These are phyloP conservation scores for Jackrogersella minutella DNA, from an alignment of 495 filamentous ascomycete species.

Conservation along the genomic window DNA sequence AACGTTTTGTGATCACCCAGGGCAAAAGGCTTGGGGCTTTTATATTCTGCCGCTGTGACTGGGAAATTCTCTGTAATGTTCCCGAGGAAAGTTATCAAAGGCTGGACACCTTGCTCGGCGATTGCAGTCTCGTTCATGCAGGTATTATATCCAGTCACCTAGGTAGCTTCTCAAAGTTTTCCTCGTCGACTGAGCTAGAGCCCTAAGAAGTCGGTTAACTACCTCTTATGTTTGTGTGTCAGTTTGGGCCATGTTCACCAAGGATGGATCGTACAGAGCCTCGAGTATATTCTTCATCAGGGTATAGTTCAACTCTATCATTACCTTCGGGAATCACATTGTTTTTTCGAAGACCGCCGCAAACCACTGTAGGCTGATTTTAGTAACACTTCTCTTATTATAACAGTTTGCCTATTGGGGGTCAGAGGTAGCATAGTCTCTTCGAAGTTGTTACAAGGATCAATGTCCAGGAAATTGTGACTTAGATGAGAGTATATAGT, in stretches of 20 bases:
- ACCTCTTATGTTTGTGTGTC: slow-evolving; percentile 45
- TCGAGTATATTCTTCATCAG: slow-evolving; percentile 69
- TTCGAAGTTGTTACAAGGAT: slow-evolving; percentile 74
- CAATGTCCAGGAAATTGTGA: slow-evolving; percentile 64
- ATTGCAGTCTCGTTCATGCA: slow-evolving; percentile 67
- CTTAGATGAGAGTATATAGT: slow-evolving; percentile 67
- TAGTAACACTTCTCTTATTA: neutral
- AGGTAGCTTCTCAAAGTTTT: slow-evolving; percentile 75
- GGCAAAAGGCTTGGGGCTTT: slow-evolving; percentile 3
- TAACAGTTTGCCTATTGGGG: neutral
- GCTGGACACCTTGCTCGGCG: slow-evolving; percentile 58
- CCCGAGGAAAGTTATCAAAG: slow-evolving; percentile 56
- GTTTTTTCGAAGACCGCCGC: slow-evolving; percentile 67
- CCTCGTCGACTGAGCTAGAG: slow-evolving; percentile 50
- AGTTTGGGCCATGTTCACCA: slow-evolving; percentile 11
- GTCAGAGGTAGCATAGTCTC: slow-evolving; percentile 24
- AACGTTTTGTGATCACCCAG: slow-evolving; percentile 9
- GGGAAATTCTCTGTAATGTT: slow-evolving; percentile 27
- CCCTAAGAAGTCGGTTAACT: slow-evolving; percentile 24
- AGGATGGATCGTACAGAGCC: slow-evolving; percentile 53
- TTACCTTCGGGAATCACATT: slow-evolving; percentile 72
- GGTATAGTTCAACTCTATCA: slow-evolving; percentile 62
- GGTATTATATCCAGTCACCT: slow-evolving; percentile 64
- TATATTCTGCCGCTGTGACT: neutral
- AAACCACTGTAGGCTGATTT: slow-evolving; percentile 52